Evolutionary conservation across 2,329 filamentous ascomycete species (phyloP).

Genomic region (Exutisphaerella laricina): DNA sequence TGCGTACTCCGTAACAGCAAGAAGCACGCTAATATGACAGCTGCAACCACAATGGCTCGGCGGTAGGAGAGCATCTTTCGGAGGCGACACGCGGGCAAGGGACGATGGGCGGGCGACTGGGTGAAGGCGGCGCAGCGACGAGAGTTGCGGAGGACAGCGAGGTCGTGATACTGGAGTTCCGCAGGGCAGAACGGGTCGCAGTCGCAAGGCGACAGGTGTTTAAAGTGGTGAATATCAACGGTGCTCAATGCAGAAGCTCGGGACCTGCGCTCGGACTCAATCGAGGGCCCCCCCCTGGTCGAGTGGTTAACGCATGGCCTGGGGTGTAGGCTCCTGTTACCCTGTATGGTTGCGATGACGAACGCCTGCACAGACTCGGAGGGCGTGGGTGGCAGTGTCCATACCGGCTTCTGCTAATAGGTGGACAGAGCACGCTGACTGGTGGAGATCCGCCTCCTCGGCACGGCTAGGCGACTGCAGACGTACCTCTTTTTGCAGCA

Average conservation of each 20-base stretch:
- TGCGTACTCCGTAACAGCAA: slow-evolving; percentile 63
- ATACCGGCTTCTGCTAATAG: no score
- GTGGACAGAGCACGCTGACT: no score
- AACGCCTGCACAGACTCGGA: no score
- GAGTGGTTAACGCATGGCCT: slow-evolving; percentile 2
- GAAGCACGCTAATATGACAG: slow-evolving; percentile 62
- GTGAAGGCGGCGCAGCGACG: slow-evolving; percentile 1
- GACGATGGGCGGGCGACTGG: not conserved
- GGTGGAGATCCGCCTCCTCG: no score
- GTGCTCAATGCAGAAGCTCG: not conserved
- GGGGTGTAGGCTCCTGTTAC: no score
- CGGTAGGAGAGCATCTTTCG: slow-evolving; percentile 68
- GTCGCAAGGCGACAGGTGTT: not conserved
- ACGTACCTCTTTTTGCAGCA: no score
- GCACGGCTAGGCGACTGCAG: no score
- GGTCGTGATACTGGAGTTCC: not conserved
- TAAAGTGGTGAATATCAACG: not conserved
- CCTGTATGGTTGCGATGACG: not conserved
- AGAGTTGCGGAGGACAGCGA: not conserved
- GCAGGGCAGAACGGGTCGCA: not conserved
- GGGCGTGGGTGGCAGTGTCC: no score
- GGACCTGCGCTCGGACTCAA: not conserved
- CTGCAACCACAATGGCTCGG: slow-evolving; percentile 66
- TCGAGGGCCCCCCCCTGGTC: not conserved
- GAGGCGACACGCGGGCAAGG: not conserved